Base-by-base conservation (phyloP, 2,329 filamentous ascomycete genomes). In the Leptographium galeiforme region DNA sequence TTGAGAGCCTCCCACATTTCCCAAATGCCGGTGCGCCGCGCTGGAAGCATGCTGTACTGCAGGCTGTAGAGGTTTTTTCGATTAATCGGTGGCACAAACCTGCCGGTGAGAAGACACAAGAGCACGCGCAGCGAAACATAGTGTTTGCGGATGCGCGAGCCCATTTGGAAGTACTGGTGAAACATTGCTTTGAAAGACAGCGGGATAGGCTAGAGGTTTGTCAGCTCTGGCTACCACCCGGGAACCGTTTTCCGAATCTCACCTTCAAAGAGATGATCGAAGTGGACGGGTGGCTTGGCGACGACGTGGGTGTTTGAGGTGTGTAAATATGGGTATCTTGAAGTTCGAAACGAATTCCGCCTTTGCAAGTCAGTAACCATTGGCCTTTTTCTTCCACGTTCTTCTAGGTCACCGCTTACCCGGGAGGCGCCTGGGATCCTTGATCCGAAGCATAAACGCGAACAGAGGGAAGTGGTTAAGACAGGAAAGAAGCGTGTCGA, bases 381-480 rank as follows among this genome's bases (percentile, higher is more conserved):
- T 62, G 36, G 57, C 38, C n/a, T 49, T 54, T 18, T 11, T 54
- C 61, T 53, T 10, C n/a, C 7, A n/a, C 6, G 16, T 33, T 8
- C 30, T 8, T 6, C 33, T 2, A 8, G 43, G 25, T 10, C 8
- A 8, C 10, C 32, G 50, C 72, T 61, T 68, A 83, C 88, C 91
- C 56, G 93, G 93, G 60, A 98, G 74, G 65, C 93, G 82, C 66
- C 83, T 77, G 10, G 90, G 89, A 68, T 98, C 94, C 68, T 98
- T 98, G 61, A 96, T 76, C 61, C 91, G 80, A 56, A 98, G 74
- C 94, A 98, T 98, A 54, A 97, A 73, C 33, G 93, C 93, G 69
- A 98, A 98, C 16, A 98, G 77, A 8, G 93, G 94, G 62, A 98
- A 98, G 68, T 98, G 94, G 65, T 98, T 98, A 54, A 98, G 70